Base-by-base conservation (phyloP, 495 filamentous ascomycete genomes). In the Aspergillus cavernicola region DNA sequence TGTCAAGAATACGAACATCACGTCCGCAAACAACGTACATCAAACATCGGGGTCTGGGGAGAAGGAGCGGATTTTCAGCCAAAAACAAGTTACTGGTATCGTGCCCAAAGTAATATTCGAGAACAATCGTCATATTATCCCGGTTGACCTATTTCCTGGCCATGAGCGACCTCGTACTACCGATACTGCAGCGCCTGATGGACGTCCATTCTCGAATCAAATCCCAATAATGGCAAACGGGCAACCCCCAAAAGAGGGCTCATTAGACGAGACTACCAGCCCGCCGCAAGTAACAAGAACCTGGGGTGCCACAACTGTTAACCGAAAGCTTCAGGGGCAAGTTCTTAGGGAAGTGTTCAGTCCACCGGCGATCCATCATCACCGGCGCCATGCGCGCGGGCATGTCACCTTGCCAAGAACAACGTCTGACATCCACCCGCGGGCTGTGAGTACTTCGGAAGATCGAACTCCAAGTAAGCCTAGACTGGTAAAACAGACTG, bases 281-380 rank as follows among this genome's bases (percentile, higher is more conserved):
- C 45, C 43, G 9, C 55, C 50, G 13, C 16, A 41, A 4, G 31
- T 57, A 7, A 57, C 45, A 33, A 57, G 74, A 37, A 74, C 88
- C 66, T 97, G 90, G 95, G 93, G 93, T 11, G 89, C 90, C n/a
- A 98, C 93, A 2, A 92, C 84, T 16, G 88, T 97, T 18, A 98
- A 98, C 63, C 85, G 84, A 50, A 84, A 84, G 54, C 71, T 98
- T 16, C 84, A 91, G 40, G 91, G 96, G 60, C 88, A 96, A 64
- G 92, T 98, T 16, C 84, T 98, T 48, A 85, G 91, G 50, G 93
- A 97, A 64, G 93, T 95, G 0, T 98, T 98, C 67, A 78, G 88
- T 35, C 89, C 90, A 26, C 86, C 91, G 46, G 82, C 86, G 2
- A 85, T 96, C 47, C 82, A 86, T 64, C 81, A 77, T 36, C 82